These are phyloP conservation scores for Oehlia diaphana DNA, from an alignment of 192 early-diverging fungal genomes.

Conservation along the genomic window DNA sequence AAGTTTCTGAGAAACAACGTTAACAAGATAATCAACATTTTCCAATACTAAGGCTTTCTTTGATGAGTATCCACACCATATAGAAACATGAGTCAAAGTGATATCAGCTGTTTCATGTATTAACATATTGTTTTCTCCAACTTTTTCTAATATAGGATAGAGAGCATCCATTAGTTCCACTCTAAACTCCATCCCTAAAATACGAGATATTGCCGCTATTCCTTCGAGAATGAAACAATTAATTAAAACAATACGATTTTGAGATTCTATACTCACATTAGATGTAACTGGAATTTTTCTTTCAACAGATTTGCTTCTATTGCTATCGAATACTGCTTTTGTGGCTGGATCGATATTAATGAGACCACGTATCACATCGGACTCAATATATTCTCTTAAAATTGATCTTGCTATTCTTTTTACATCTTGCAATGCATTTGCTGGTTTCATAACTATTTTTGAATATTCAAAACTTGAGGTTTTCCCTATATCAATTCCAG, in stretches of 20 bases:
- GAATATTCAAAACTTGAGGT: not conserved
- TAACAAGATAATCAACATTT: slow-evolving; percentile 51
- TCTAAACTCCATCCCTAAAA: slow-evolving; percentile 27
- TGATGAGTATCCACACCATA: slow-evolving; percentile 32
- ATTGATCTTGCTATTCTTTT: slow-evolving; percentile 26
- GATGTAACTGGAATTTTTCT: not conserved
- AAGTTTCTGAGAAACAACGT: slow-evolving; percentile 33
- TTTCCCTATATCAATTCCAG: not conserved
- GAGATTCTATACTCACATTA: slow-evolving; percentile 1
- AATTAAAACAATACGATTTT: not conserved
- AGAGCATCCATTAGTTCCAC: slow-evolving; percentile 38
- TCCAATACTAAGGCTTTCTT: slow-evolving; percentile 33
- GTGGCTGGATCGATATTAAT: not conserved
- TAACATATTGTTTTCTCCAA: slow-evolving; percentile 33
- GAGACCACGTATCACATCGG: not conserved
- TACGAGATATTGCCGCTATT: slow-evolving; percentile 15
- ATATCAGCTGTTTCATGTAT: slow-evolving; percentile 39
- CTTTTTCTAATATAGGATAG: slow-evolving; percentile 41
- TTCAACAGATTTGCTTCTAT: not conserved
- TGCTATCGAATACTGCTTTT: not conserved
- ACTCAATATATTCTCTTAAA: slow-evolving; percentile 30
- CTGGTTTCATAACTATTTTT: not conserved
- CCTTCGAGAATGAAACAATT: slow-evolving; percentile 24
- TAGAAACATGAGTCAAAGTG: slow-evolving; percentile 36
- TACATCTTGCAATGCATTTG: slow-evolving; percentile 18